phyloP scores from a whole-genome alignment of 169 alveolate genomes.

The Eimeria nieschulzi region DNA sequence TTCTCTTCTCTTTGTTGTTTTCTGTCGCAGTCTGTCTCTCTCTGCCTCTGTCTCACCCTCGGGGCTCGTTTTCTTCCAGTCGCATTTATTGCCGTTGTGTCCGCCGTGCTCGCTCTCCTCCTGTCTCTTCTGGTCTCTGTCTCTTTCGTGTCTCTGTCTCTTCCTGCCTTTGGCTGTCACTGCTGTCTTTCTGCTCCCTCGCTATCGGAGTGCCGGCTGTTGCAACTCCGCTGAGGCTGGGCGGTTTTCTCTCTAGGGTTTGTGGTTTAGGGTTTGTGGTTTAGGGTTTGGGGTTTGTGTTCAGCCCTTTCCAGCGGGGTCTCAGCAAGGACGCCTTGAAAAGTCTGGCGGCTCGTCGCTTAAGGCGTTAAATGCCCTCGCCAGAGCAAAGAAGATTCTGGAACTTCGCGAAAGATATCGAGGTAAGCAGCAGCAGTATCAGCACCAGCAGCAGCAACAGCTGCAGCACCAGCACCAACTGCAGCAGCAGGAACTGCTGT shows the following conservation, averaged over 20 bases:
- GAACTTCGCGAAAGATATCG: slow-evolving; percentile 53
- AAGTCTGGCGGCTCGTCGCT: slow-evolving; percentile 38
- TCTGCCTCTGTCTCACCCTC: not conserved
- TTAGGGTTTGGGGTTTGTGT: slow-evolving; percentile 13
- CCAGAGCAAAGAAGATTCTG: slow-evolving; percentile 63
- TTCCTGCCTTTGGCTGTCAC: not conserved
- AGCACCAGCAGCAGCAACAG: no score
- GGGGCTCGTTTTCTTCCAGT: not conserved
- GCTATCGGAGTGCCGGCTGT: not conserved
- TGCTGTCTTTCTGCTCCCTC: not conserved
- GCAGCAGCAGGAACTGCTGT: no score
- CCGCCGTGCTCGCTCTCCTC: not conserved
- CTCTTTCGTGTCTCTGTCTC: not conserved
- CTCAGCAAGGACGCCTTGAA: slow-evolving; percentile 44
- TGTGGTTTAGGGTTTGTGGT: slow-evolving; percentile 31
- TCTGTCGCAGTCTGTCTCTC: not conserved
- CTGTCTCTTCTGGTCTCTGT: not conserved
- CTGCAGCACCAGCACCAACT: no score
- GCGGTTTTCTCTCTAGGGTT: not conserved
- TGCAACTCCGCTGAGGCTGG: not conserved
- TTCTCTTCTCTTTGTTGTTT: not conserved
- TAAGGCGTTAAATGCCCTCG: slow-evolving; percentile 49
- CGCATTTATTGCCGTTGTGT: not conserved
- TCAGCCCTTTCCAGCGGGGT: slow-evolving; percentile 72
- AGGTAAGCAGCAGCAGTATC: not conserved